Percentiles rank a stretch among this genome's conserved stretches.
Evolutionary conservation across 805 yeast genomes (phyloP).

Genomic region (Metschnikowia continentalis): DNA sequence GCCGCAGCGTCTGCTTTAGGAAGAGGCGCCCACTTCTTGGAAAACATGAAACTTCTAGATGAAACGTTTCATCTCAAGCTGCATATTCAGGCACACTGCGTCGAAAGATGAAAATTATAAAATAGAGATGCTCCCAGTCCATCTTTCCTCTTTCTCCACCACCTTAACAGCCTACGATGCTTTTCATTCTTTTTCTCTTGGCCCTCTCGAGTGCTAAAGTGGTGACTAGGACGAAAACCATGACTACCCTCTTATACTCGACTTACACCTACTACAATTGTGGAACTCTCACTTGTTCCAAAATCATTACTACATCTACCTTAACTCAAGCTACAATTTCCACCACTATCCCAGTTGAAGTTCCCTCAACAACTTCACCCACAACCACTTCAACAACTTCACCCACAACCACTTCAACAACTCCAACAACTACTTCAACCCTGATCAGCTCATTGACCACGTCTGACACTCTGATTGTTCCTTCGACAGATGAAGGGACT

Average conservation of each 20-base stretch:
- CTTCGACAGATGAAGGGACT: no score
- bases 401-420: no score
- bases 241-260: no score
- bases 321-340: no score
- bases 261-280: neutral
- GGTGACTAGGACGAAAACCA: neutral
- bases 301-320: neutral
- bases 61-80: neutral
- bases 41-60: neutral
- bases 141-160: neutral
- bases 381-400: neutral
- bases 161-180: neutral
- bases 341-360: no score
- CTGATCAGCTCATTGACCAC: neutral
- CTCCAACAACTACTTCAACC: no score
- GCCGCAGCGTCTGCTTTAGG: neutral
- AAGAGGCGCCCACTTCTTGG: neutral
- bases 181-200: slow-evolving; percentile 1
- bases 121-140: neutral
- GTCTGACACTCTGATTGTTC: neutral
- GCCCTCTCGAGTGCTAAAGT: slow-evolving; percentile 1
- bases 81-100: neutral
- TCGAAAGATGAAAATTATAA: slow-evolving; percentile 1
- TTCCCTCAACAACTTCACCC: no score
- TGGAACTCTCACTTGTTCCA: slow-evolving; percentile 2